Conservation (phyloP, 164 flowering plant genomes). For the Piper longum region DNA sequence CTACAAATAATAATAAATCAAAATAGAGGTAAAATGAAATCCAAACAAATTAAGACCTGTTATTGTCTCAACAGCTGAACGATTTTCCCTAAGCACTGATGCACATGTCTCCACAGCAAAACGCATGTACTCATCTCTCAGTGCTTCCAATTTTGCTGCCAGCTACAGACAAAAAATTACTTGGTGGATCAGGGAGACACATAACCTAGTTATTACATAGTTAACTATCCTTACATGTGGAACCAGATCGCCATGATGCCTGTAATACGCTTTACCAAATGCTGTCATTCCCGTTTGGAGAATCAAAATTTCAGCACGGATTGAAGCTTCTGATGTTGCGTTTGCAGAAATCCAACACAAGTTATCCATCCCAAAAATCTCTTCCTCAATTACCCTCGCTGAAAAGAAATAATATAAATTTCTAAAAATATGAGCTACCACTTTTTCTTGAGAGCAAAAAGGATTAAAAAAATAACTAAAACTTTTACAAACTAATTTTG, state of each 20-base stretch:
- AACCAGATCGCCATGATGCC: conserved; percentile 67
- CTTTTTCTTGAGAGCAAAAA: too few species aligned
- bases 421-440: too few species aligned
- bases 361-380: conserved; percentile 87
- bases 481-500: too few species aligned
- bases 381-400: conserved; percentile 97
- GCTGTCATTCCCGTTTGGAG: conserved; percentile 96
- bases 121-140: conserved; percentile 86
- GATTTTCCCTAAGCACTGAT: conserved; percentile 56
- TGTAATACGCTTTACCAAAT: conserved; percentile 80
- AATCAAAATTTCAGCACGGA: conserved; percentile 59
- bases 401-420: background rate
- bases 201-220: background rate
- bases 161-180: conserved; percentile 33
- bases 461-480: too few species aligned
- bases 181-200: background rate
- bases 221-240: conserved; percentile 50
- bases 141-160: conserved; percentile 82
- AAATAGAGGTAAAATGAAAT: background rate
- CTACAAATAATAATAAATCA: too few species aligned
- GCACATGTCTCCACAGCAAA: conserved; percentile 71
- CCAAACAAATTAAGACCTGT: conserved; percentile 33
- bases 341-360: conserved; percentile 89
- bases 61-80: conserved; percentile 75
- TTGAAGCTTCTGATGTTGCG: conserved; percentile 70